phyloP scores from a whole-genome alignment of 306 rosid species.

The Begonia loranthoides region DNA sequence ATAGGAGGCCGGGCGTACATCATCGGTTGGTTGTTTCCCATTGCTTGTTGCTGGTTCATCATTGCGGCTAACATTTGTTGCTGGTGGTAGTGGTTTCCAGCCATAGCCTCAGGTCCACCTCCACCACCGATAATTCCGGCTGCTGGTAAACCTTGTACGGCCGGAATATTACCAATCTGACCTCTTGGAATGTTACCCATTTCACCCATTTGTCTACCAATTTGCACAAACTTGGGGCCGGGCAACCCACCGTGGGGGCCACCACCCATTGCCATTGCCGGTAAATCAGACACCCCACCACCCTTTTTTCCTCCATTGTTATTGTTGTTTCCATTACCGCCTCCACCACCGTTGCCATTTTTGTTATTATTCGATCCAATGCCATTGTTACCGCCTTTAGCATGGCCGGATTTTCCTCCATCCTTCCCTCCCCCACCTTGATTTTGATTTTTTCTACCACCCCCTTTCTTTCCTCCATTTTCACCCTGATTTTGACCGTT shows the following conservation, averaged over 20 bases:
- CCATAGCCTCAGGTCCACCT: conserved; percentile 34
- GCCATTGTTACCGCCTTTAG: conserved; percentile 16
- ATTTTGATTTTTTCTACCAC: conserved; percentile 5
- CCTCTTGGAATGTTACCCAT: conserved; percentile 39
- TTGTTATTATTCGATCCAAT: conserved; percentile 8
- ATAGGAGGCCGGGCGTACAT: conserved; percentile 42
- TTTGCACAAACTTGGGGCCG: conserved; percentile 24
- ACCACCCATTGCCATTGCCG: conserved; percentile 23
- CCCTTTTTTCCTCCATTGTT: conserved; percentile 20
- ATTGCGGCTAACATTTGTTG: conserved; percentile 50
- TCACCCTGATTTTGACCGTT: conserved; percentile 18
- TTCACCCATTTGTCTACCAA: conserved; percentile 9
- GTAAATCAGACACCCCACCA: conserved; percentile 18
- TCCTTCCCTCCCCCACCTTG: conserved; percentile 19
- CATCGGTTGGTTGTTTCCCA: conserved; percentile 66
- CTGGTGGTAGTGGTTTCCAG: conserved; percentile 37
- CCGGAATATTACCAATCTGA: conserved; percentile 30
- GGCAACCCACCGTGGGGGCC: conserved; percentile 36
- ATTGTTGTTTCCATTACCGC: conserved; percentile 7
- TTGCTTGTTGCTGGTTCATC: conserved; percentile 62
- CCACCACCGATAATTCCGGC: conserved; percentile 20
- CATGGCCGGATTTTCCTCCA: conserved; percentile 18
- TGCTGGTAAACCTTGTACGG: conserved; percentile 72
- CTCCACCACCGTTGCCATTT: conserved; percentile 18
- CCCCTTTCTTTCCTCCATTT: conserved; percentile 22